phyloP scores from a whole-genome alignment of 805 yeast species.

The Wickerhamomyces chaumierensis region DNA sequence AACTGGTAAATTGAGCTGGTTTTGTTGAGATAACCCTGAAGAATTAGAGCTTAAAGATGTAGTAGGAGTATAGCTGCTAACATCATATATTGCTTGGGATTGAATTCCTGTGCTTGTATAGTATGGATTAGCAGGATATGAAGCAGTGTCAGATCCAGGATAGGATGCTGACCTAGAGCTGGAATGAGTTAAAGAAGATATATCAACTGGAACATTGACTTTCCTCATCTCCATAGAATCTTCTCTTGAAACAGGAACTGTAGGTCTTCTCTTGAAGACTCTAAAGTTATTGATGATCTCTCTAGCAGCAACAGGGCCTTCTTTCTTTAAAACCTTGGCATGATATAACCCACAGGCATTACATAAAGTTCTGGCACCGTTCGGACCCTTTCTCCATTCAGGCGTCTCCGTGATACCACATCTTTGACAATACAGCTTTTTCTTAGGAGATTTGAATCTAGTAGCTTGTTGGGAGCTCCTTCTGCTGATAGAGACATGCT shows the following conservation, averaged over 20 bases:
- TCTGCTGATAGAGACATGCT: not conserved
- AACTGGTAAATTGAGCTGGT: no score
- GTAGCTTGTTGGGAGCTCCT: not conserved
- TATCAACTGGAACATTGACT: not conserved
- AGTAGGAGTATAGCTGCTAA: no score
- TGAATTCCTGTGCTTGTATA: no score
- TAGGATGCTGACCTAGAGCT: not conserved
- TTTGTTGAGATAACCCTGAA: no score
- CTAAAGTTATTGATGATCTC: conserved; percentile 10
- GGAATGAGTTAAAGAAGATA: not conserved
- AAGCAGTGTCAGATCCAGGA: not conserved
- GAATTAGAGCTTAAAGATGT: no score
- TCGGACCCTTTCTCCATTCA: conserved; percentile 79
- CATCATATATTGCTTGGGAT: no score
- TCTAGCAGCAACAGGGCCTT: conserved; percentile 20
- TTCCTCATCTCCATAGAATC: not conserved
- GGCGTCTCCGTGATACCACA: conserved; percentile 57
- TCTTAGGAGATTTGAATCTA: not conserved
- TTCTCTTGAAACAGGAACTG: not conserved
- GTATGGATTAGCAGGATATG: no score
- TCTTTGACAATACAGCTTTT: conserved; percentile 25
- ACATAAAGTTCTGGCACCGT: conserved; percentile 64
- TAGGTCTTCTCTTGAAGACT: conserved; percentile 2
- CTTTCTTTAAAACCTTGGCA: conserved; percentile 48
- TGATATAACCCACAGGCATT: conserved; percentile 77